Percentiles rank a stretch among this genome's conserved stretches.
Evolutionary conservation across 2,329 filamentous ascomycete species (phyloP).

Genomic region (Purpureocillium lavendulum): DNA sequence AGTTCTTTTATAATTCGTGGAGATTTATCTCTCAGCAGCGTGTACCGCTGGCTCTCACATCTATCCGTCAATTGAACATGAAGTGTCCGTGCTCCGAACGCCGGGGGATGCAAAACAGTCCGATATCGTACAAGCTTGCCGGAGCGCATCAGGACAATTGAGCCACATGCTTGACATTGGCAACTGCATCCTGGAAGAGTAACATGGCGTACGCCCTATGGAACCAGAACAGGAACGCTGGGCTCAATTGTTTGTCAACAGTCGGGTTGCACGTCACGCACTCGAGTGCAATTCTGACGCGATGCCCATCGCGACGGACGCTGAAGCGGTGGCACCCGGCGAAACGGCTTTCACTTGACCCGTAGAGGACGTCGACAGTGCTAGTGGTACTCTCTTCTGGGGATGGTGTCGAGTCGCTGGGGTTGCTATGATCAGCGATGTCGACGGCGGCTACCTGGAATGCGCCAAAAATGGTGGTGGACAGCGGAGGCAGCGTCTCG

Average conservation of each 20-base stretch:
- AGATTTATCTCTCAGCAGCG: too few relatives aligned
- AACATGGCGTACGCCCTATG: conserved; percentile 16
- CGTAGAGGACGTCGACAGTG: conserved; percentile 20
- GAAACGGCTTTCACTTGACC: conserved; percentile 15
- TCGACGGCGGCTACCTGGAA: conserved; percentile 17
- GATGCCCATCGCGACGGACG: conserved; percentile 10
- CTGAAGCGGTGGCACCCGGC: conserved; percentile 20
- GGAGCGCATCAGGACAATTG: not conserved
- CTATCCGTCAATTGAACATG: too few relatives aligned
- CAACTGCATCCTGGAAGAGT: conserved; percentile 16
- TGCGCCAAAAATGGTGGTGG: conserved; percentile 15
- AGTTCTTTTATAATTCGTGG: too few relatives aligned
- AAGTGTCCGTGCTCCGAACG: too few relatives aligned
- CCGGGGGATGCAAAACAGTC: too few relatives aligned
- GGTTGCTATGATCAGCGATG: not conserved
- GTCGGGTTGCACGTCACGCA: conserved; percentile 17
- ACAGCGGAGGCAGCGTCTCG: conserved; percentile 7
- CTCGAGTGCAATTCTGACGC: conserved; percentile 13
- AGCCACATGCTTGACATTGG: not conserved
- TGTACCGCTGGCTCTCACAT: too few relatives aligned
- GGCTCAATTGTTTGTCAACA: conserved; percentile 8
- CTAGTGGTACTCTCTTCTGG: conserved; percentile 6
- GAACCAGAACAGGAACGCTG: conserved; percentile 11
- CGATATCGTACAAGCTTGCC: too few relatives aligned
- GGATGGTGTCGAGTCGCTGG: conserved; percentile 1